Conservation (phyloP, 805 yeast genomes). For the Candida khao-thaluensis region DNA sequence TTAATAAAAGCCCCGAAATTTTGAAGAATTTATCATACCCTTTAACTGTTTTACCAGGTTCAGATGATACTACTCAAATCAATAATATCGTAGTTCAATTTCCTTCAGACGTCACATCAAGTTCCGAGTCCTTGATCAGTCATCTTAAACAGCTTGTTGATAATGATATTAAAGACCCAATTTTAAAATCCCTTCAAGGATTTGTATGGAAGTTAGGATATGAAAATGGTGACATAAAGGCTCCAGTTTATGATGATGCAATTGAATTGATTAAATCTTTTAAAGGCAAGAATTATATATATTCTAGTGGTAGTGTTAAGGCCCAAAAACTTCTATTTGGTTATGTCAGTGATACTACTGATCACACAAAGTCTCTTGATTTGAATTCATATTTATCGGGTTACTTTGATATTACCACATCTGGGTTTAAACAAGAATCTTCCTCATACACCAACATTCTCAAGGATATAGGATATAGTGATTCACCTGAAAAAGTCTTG, state of each 20-base stretch:
- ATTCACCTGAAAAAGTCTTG: conserved; percentile 37
- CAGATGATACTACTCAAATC: conserved; percentile 19
- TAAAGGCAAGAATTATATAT: conserved; percentile 56
- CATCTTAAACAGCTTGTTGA: conserved; percentile 60
- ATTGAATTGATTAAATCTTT: conserved; percentile 51
- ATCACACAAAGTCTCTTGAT: conserved; percentile 40
- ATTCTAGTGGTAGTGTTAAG: conserved; percentile 85
- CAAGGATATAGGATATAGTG: conserved; percentile 34
- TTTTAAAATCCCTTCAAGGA: conserved; percentile 79
- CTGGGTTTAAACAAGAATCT: conserved; percentile 66
- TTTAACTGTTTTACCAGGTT: conserved; percentile 16
- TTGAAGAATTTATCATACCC: conserved; percentile 35
- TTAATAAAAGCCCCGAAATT: conserved; percentile 45
- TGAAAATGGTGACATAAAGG: conserved; percentile 66
- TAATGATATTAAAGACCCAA: conserved; percentile 73
- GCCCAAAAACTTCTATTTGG: conserved; percentile 81
- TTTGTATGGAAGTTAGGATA: conserved; percentile 81
- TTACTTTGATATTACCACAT: conserved; percentile 82
- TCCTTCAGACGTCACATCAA: conserved; percentile 31
- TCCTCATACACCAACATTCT: conserved; percentile 60
- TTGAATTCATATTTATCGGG: conserved; percentile 55
- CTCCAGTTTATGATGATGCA: conserved; percentile 78
- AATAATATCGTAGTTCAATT: conserved; percentile 41
- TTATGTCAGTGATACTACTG: conserved; percentile 51
- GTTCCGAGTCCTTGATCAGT: conserved; percentile 31